phyloP scores from a whole-genome alignment of 441 rosid species.

The Populus hybrid region DNA sequence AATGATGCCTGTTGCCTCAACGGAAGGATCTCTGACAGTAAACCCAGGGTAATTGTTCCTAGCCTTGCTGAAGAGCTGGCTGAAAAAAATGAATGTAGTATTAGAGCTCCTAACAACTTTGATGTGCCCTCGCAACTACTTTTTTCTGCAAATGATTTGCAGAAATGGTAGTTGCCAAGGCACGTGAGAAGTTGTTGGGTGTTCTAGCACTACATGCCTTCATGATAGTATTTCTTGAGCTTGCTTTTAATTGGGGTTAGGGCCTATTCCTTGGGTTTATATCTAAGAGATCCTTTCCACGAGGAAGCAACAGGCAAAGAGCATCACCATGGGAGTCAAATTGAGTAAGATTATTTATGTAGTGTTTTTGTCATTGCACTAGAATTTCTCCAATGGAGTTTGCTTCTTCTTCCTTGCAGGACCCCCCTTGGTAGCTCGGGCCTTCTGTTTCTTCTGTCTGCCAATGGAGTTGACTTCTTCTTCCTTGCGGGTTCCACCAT shows the following conservation, averaged over 20 bases:
- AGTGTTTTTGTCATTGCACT: too few species aligned
- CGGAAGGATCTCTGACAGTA: neutral
- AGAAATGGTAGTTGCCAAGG: neutral
- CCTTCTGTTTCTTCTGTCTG: too few species aligned
- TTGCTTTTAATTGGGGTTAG: neutral
- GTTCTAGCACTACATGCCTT: neutral
- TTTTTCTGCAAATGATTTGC: neutral
- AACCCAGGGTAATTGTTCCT: neutral
- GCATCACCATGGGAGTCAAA: neutral
- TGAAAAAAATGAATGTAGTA: too few species aligned
- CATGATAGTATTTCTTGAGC: neutral
- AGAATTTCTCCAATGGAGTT: neutral
- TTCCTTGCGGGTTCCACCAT: too few species aligned
- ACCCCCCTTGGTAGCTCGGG: too few species aligned
- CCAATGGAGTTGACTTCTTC: too few species aligned
- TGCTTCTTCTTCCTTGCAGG: neutral
- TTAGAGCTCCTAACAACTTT: neutral
- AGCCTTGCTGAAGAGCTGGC: neutral
- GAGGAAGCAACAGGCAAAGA: neutral
- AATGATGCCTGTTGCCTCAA: neutral
- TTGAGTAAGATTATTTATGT: neutral
- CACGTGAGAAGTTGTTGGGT: neutral
- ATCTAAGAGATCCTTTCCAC: neutral
- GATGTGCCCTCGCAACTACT: too few species aligned
- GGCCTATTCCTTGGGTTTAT: too few species aligned